Conservation (phyloP, 768 basidiomycete genomes). For the Leccinum disarticulatum region DNA sequence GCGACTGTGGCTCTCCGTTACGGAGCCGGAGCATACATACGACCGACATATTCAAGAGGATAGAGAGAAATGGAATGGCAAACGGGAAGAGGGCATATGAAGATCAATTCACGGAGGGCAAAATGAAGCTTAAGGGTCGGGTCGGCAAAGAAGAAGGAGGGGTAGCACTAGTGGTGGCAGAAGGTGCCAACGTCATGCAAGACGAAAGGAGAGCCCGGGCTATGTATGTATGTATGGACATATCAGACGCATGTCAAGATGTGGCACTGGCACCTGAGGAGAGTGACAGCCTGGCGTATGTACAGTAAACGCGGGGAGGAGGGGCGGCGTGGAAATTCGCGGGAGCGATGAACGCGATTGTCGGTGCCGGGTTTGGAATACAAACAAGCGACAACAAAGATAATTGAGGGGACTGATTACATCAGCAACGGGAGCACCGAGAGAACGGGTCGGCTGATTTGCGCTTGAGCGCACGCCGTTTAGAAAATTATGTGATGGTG, state of each 20-base stretch:
- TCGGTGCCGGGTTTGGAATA: neutral
- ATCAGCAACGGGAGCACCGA: slow-evolving; percentile 14
- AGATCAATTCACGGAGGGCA: neutral
- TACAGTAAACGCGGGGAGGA: neutral
- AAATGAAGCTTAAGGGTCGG: slow-evolving; percentile 12
- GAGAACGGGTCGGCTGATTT: slow-evolving; percentile 19
- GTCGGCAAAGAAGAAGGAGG: slow-evolving; percentile 7
- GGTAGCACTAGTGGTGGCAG: neutral
- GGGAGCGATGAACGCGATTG: neutral
- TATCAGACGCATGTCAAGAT: neutral
- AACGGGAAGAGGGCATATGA: neutral
- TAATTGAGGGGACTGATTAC: slow-evolving; percentile 13
- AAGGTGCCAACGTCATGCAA: neutral
- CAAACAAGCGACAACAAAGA: neutral
- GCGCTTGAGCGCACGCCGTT: slow-evolving; percentile 13
- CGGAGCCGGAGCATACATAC: neutral
- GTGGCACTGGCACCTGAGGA: neutral
- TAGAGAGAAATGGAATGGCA: slow-evolving; percentile 7
- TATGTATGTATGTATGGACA: neutral
- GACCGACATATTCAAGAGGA: slow-evolving; percentile 6
- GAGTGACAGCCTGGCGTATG: neutral
- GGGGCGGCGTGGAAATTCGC: neutral
- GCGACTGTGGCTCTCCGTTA: neutral
- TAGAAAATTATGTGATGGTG: slow-evolving; percentile 13
- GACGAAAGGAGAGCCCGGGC: neutral